Evolutionary conservation across 345 rosid genomes (phyloP), one percentile per base, ranked within the genome.

Genomic region (Aquilaria sinensis): DNA sequence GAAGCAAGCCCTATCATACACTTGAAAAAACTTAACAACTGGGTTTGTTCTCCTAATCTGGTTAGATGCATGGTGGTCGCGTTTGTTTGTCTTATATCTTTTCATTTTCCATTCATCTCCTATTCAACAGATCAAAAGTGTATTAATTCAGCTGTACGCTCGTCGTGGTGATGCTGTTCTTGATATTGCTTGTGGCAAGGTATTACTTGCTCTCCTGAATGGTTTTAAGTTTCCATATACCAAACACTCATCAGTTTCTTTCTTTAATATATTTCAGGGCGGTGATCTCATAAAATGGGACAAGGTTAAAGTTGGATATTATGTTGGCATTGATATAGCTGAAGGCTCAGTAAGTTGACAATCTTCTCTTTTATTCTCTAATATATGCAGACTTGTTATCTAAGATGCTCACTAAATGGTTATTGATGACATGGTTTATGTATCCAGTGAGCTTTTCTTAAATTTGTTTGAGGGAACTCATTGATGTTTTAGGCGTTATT

Each of bases 211-310:
- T 31, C 52, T 51, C 67, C 23, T 63, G 13, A 54, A 34, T 45
- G 14, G 57, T 29, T 45, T 54, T 50, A 16, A 32, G 15, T 54
- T 15, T 15, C 43, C 58, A n/a, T 58, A 1, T 29, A 46, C 15
- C 23, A 50, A 58, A 64, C 16, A 1, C 54, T 48, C 9, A 51
- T 30, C 12, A 54, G 31, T 62, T 64, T 51, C 49, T 43, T 61
- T 49, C 1, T 16, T 66, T 62, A 49, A 9, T 13, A 31, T 43
- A 47, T 51, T 12, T 66, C 58, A 91, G 97, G 99, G 99, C 58
- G 97, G 99, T 65, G 99, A 94, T 80, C 93, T 94, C 67, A 90
- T 94, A 69, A 91, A 90, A 74, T 94, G 99, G 97, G 99, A 91
- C 72, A 94, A 94, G 77, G 99, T 97, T 0, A 87, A 66, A 68